These are phyloP conservation scores for Fusarium bactridioides DNA, from an alignment of 2,329 filamentous ascomycete genomes.

Conservation along the genomic window DNA sequence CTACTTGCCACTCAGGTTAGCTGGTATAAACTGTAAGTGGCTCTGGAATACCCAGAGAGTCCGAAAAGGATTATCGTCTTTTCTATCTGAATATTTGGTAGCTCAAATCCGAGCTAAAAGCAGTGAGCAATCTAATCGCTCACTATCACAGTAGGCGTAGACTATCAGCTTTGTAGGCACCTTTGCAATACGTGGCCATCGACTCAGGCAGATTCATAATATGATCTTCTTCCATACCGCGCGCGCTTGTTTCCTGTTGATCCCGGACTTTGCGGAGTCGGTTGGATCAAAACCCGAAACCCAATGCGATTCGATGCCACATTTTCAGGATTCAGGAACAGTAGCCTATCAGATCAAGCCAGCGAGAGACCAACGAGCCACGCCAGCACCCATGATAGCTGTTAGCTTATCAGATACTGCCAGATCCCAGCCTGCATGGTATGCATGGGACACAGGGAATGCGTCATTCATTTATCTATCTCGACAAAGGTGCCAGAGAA, in stretches of 20 bases:
- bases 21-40: neutral
- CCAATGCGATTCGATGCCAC: conserved; percentile 13
- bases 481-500: neutral
- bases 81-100: neutral
- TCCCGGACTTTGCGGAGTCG: conserved; percentile 29
- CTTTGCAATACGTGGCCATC: neutral
- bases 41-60: neutral
- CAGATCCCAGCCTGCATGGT: conserved; percentile 28
- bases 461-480: conserved; percentile 32
- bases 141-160: neutral
- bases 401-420: conserved; percentile 33
- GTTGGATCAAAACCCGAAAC: conserved; percentile 4
- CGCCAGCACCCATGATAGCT: conserved; percentile 19
- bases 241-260: conserved; percentile 5
- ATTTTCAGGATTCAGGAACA: neutral
- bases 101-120: neutral
- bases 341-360: conserved; percentile 7
- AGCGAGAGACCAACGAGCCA: conserved; percentile 11
- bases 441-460: conserved; percentile 8
- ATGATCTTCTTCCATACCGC: neutral
- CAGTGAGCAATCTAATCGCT: conserved; percentile 2
- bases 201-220: conserved; percentile 9
- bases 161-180: neutral
- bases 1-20: neutral
- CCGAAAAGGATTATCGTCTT: neutral